Evolutionary conservation across 805 yeast genomes (phyloP).

Genomic region (Kluyveromyces siamensis): DNA sequence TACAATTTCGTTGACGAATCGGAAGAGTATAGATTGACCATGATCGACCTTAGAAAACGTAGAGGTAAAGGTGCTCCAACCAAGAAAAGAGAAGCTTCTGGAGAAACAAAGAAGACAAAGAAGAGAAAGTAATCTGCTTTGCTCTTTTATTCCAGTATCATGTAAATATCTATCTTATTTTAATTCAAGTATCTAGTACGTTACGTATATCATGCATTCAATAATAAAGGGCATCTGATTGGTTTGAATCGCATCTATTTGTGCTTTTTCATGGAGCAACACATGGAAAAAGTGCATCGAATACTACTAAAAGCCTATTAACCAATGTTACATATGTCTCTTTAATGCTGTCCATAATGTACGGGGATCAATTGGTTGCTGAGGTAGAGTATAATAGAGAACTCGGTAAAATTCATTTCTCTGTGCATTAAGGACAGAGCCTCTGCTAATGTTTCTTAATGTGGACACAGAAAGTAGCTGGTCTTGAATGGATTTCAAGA

Average conservation of each 20-base stretch:
- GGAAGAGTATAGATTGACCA: conserved; percentile 59
- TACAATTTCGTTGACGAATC: conserved; percentile 52
- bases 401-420: conserved; percentile 41
- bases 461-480: conserved; percentile 37
- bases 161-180: neutral
- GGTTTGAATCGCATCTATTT: neutral
- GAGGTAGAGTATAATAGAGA: conserved; percentile 46
- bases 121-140: conserved; percentile 21
- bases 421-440: conserved; percentile 36
- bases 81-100: conserved; percentile 45
- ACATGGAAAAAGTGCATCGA: neutral
- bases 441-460: conserved; percentile 34
- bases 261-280: neutral
- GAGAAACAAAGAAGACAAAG: conserved; percentile 31
- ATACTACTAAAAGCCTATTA: too few species aligned
- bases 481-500: conserved; percentile 32
- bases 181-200: neutral
- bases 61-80: conserved; percentile 87
- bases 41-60: conserved; percentile 60
- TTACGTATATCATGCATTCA: neutral
- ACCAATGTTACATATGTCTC: neutral
- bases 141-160: neutral
- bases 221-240: neutral
- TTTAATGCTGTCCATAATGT: conserved; percentile 14
- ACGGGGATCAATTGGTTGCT: conserved; percentile 23